Percentiles rank a stretch among this genome's conserved stretches.
These are phyloP conservation scores for Oryza australiensis DNA, from an alignment of 176 grass and related monocot genomes.

Conservation along the genomic window DNA sequence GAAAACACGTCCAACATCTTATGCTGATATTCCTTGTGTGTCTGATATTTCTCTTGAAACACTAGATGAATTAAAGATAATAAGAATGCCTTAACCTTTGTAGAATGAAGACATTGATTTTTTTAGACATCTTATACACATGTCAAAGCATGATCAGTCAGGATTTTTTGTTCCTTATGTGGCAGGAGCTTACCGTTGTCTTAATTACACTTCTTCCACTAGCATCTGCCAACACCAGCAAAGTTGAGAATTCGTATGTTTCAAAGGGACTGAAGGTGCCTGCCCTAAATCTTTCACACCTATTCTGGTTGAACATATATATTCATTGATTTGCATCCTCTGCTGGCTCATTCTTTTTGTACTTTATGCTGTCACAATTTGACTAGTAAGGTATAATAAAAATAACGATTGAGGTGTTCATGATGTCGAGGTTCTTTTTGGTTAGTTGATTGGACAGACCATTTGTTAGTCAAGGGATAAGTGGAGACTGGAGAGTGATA, in stretches of 20 bases:
- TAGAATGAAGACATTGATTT: not conserved
- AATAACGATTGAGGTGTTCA: not conserved
- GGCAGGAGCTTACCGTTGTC: slow-evolving; percentile 73
- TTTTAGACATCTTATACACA: slow-evolving; percentile 24
- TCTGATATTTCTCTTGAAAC: slow-evolving; percentile 16
- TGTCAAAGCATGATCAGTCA: slow-evolving; percentile 15
- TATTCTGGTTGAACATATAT: slow-evolving; percentile 10
- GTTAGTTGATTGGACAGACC: not conserved
- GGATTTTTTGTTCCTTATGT: slow-evolving; percentile 33
- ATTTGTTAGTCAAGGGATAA: not conserved
- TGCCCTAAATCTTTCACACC: slow-evolving; percentile 14
- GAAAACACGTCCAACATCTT: not conserved
- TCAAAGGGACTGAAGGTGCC: slow-evolving; percentile 86
- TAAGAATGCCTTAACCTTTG: not conserved
- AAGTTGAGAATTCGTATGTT: slow-evolving; percentile 65
- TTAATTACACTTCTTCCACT: slow-evolving; percentile 84
- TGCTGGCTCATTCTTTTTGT: not conserved
- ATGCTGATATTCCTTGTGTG: not conserved
- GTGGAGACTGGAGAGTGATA: not conserved
- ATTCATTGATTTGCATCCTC: slow-evolving; percentile 12
- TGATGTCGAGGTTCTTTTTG: not conserved
- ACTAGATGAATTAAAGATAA: slow-evolving; percentile 2
- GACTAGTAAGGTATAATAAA: slow-evolving; percentile 4
- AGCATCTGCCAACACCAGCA: slow-evolving; percentile 62
- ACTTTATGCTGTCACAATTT: slow-evolving; percentile 22